Conservation (phyloP, 768 basidiomycete species). For the Trametes villosa region DNA sequence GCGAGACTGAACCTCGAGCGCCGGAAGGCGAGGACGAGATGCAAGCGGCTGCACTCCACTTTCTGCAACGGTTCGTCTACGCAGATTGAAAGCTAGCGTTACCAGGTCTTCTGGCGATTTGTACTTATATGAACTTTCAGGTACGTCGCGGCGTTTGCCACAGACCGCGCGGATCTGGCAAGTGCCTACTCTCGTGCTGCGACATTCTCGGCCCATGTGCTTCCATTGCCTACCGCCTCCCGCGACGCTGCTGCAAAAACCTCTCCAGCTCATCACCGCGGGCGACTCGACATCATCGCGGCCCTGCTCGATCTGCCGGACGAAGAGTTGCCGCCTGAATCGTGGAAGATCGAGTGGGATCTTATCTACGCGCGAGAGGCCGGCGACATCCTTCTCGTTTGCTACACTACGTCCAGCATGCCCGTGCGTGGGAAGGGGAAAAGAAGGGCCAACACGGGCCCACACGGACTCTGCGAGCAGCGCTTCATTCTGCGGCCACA, state of each 20-base stretch:
- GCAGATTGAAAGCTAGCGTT: no score
- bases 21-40: neutral
- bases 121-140: constrained; percentile 3
- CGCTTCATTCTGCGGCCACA: constrained; percentile 26
- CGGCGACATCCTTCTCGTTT: constrained; percentile 25
- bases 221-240: neutral
- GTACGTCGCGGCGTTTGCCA: constrained; percentile 24
- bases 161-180: constrained; percentile 27
- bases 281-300: constrained; percentile 22
- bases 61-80: constrained; percentile 15
- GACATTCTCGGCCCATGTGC: constrained; percentile 27
- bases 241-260: neutral
- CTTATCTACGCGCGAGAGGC: constrained; percentile 13
- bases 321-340: constrained; percentile 8
- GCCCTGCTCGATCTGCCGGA: constrained; percentile 29
- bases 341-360: constrained; percentile 16
- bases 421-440: constrained; percentile 5
- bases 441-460: neutral
- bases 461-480: constrained; percentile 22
- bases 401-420: constrained; percentile 12
- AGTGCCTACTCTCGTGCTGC: constrained; percentile 29
- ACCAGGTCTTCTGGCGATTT: neutral
- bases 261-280: constrained; percentile 3
- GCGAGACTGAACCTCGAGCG: neutral
- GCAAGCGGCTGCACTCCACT: constrained; percentile 15